Evolutionary conservation across 495 filamentous ascomycete species (phyloP).

Genomic region (Schizothecium vesticola): DNA sequence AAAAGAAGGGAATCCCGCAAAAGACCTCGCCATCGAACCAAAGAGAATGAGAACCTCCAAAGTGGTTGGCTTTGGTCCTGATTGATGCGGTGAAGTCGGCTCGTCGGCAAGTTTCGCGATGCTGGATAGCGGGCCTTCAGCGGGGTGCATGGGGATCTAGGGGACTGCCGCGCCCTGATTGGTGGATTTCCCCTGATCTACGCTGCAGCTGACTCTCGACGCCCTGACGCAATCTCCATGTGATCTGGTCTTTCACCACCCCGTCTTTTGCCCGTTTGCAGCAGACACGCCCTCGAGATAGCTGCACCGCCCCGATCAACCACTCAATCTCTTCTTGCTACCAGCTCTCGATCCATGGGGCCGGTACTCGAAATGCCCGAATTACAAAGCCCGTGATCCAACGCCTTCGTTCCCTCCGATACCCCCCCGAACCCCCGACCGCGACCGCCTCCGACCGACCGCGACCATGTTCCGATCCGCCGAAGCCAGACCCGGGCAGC

Average conservation of each 20-base stretch:
- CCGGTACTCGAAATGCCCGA: neutral
- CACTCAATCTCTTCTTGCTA: neutral
- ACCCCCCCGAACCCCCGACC: neutral
- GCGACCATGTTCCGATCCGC: slow-evolving; percentile 14
- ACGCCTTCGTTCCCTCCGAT: neutral
- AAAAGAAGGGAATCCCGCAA: neutral
- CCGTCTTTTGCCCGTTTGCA: neutral
- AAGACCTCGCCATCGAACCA: neutral
- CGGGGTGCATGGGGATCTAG: neutral
- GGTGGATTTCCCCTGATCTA: slow-evolving; percentile 3
- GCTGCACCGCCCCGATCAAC: neutral
- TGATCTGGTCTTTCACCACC: slow-evolving; percentile 4
- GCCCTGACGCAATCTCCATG: slow-evolving; percentile 6
- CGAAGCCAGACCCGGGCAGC: slow-evolving; percentile 12
- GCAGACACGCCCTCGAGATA: neutral
- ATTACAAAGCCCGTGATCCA: neutral
- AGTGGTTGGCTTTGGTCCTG: neutral
- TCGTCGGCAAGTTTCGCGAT: neutral
- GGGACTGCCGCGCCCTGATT: neutral
- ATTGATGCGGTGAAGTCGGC: neutral
- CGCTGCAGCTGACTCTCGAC: neutral
- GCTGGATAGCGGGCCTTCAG: neutral
- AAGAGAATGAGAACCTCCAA: neutral
- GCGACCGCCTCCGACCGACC: neutral
- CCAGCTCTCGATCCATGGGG: neutral